phyloP scores from a whole-genome alignment of 164 flowering plant genomes.

The Berberis thunbergii region DNA sequence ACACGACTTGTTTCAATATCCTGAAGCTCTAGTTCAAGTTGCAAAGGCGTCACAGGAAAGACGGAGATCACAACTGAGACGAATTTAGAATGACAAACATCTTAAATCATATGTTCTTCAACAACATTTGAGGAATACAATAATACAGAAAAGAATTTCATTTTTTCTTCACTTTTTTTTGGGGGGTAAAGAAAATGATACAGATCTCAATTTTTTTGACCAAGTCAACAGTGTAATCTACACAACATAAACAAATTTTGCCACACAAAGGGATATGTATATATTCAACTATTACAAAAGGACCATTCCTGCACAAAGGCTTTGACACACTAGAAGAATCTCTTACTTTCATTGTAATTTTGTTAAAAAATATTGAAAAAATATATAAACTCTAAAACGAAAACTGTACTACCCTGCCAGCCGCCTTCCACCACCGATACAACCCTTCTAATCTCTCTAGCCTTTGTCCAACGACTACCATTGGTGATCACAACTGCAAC shows the following conservation, averaged over 20 bases:
- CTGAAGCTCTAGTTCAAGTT: too few species aligned
- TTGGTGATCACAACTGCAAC: constrained; percentile 14
- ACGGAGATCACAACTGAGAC: too few species aligned
- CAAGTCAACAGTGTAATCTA: constrained; percentile 2
- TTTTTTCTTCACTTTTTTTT: too few species aligned
- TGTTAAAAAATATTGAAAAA: constrained; percentile 8
- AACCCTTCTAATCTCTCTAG: constrained; percentile 9
- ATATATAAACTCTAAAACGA: constrained; percentile 1
- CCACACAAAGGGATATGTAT: constrained; percentile 2
- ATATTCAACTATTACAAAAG: constrained; percentile 1
- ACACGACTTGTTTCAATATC: too few species aligned
- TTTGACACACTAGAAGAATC: constrained; percentile 10
- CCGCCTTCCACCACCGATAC: constrained; percentile 4
- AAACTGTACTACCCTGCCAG: constrained; percentile 8
- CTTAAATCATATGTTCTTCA: too few species aligned
- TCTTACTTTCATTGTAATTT: constrained; percentile 13
- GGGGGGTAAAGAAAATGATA: background rate
- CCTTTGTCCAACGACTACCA: constrained; percentile 9
- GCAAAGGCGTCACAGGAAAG: too few species aligned
- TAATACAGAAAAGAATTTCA: background rate
- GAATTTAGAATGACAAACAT: too few species aligned
- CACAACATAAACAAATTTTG: constrained; percentile 5
- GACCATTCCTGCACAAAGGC: constrained; percentile 18
- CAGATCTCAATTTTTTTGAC: background rate
- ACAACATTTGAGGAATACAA: too few species aligned